Conservation (phyloP, 331 rosid genomes). For the Pyrus hybrid region DNA sequence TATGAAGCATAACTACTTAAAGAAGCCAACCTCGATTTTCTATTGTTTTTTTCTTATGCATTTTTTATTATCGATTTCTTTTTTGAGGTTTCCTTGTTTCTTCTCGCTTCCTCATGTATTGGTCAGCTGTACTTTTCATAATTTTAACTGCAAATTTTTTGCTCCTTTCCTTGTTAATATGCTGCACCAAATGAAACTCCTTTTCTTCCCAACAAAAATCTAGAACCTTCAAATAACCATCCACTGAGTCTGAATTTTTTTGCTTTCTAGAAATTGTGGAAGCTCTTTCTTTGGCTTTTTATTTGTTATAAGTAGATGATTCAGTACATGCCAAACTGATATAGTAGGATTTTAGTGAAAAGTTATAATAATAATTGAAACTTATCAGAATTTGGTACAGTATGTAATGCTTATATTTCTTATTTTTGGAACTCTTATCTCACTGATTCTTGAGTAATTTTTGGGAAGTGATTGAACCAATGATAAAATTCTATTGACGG, state of each 20-base stretch:
- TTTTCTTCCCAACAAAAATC: not conserved
- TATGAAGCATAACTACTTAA: conserved; percentile 4
- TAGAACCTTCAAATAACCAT: not conserved
- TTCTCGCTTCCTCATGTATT: not conserved
- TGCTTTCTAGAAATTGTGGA: not conserved
- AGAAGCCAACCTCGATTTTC: not conserved
- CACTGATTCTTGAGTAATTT: not conserved
- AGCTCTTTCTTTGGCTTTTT: not conserved
- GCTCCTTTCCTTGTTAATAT: not conserved
- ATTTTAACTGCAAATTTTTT: not conserved
- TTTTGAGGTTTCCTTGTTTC: not conserved
- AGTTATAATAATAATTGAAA: not conserved
- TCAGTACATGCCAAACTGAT: not conserved
- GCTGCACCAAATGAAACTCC: not conserved
- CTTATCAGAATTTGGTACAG: not conserved
- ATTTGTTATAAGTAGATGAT: not conserved
- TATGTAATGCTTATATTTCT: not conserved
- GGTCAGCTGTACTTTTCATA: not conserved
- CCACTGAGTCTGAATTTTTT: not conserved
- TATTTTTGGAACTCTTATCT: not conserved
- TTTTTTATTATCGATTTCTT: not conserved
- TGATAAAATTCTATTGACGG: not conserved
- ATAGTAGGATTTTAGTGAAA: not conserved
- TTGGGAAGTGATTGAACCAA: not conserved
- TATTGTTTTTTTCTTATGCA: not conserved